Base-by-base conservation (phyloP, 2,329 filamentous ascomycete genomes). In the Daldinia sp. region DNA sequence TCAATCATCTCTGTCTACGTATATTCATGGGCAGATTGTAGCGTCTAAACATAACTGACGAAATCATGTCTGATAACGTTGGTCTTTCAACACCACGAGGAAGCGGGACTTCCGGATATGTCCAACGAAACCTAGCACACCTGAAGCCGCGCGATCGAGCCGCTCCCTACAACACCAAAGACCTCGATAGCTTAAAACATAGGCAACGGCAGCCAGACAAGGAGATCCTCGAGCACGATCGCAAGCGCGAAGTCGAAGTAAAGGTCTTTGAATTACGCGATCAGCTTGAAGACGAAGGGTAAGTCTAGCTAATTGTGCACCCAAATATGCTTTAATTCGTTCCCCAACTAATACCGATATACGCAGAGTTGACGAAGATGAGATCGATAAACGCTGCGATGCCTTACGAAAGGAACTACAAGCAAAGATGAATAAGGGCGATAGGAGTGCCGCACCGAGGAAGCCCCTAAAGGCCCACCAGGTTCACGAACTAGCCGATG, bases 91-190 rank as follows among this genome's bases (percentile, higher is more conserved):
- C 96, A 4, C 96, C 96, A 2, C 91, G 96, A 77, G 96, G 96
- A 74, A 97, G 93, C 78, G 96, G 96, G 54, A 99, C 96, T 64
- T 98, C 95, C 0, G 96, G 96, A 78, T 98, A 98, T 80, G 95
- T 99, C 63, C 95, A 98, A 82, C 93, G 94, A 81, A 99, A 98
- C 83, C 89, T 94, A 39, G 96, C 96, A 18, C 90, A 95, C 78
- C 89, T 98, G 74, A 90, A 88, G 78, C 94, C 93, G 33, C 94
- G 95, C 82, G 93, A 97, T 82, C 88, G 89, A 75, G 87, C 85
- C 66, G 90, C 90, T 18, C 94, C 94, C 0, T 97, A 97, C 81
- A 88, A 90, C 35, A 79, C 80, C 41, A 89, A 89, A 70, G 89
- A 92, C 77, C 83, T 88, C 71, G 88, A 92, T 74, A 85, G 83